Percentiles rank a stretch among this genome's conserved stretches.
Conservation (phyloP, 306 rosid species). For the Styphnolobium japonicum region DNA sequence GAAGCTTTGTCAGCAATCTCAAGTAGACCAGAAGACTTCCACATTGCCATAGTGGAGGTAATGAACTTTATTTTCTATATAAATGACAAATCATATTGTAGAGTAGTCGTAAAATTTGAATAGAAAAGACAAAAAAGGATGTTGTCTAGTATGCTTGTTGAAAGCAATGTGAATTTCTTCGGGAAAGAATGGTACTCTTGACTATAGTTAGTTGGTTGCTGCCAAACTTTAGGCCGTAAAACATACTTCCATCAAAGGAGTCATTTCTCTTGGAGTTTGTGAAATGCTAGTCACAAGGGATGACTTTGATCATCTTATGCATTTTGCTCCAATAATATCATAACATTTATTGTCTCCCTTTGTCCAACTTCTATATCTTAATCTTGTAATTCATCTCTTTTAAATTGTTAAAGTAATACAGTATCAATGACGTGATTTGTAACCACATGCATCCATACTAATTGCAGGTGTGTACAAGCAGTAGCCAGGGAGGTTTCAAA, state of each 20-base stretch:
- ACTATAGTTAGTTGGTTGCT: background rate
- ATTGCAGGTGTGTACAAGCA: constrained; percentile 63
- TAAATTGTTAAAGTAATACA: background rate
- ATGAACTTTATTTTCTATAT: background rate
- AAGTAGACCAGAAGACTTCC: constrained; percentile 57
- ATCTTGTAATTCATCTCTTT: constrained; percentile 21
- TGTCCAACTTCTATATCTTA: background rate
- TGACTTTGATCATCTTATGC: background rate
- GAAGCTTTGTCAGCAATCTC: constrained; percentile 72
- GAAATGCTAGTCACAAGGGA: background rate
- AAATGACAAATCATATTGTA: background rate
- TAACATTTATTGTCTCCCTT: background rate
- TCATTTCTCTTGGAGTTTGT: background rate
- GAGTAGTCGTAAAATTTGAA: background rate
- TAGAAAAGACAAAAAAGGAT: background rate
- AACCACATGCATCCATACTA: constrained; percentile 2
- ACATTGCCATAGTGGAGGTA: constrained; percentile 83
- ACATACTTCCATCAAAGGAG: background rate
- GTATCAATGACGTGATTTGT: background rate
- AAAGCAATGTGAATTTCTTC: background rate
- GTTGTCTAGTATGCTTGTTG: constrained; percentile 2
- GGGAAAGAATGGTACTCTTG: constrained; percentile 12
- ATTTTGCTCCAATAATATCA: background rate
- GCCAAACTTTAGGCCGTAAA: background rate
- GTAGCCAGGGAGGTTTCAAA: constrained; percentile 49